A percentile compares a stretch with the other conserved stretches of the same genome.
These are phyloP conservation scores for Daucus carota DNA, from an alignment of 129 eudicot species.

Conservation along the genomic window DH1_v3.0 NC_030384.2:25728501-25729000, in stretches of 20 bases:
- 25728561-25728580: slow-evolving; percentile 7
- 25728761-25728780: neutral
- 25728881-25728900: neutral
- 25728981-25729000: neutral
- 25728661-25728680: neutral
- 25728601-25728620: slow-evolving; percentile 1
- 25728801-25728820: neutral
- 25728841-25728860: too few relatives aligned
- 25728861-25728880: neutral
- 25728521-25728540: slow-evolving; percentile 23
- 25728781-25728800: neutral
- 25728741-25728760: neutral
- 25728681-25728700: neutral
- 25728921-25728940: too few relatives aligned
- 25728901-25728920: too few relatives aligned
- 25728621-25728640: slow-evolving; percentile 1
- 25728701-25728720: neutral
- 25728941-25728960: neutral
- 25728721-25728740: neutral
- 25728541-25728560: slow-evolving; percentile 9
- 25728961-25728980: neutral
- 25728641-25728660: slow-evolving; percentile 2
- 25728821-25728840: neutral
- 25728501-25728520: slow-evolving; percentile 39
- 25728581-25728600: neutral